Percentiles rank a stretch among this genome's conserved stretches.
These are phyloP conservation scores for Gentiana macrophylla DNA, from an alignment of 257 asterid species.

Conservation along the genomic window DNA sequence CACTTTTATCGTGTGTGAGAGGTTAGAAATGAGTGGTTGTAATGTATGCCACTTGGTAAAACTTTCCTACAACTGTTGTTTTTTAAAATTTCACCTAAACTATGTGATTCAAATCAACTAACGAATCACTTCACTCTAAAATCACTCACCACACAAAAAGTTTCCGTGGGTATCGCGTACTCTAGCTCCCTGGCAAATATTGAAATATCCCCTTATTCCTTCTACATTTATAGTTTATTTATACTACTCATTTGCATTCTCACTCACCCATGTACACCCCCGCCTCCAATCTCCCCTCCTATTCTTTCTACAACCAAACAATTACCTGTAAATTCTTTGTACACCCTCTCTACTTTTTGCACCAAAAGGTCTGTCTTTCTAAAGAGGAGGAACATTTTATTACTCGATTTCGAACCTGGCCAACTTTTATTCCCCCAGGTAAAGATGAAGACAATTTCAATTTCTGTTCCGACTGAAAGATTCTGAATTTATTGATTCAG, in stretches of 20 bases:
- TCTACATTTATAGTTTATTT: not conserved
- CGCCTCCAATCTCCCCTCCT: not conserved
- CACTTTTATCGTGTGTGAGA: too few relatives aligned
- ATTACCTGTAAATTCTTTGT: not conserved
- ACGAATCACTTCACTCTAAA: too few relatives aligned
- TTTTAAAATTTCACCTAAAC: too few relatives aligned
- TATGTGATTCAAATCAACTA: too few relatives aligned
- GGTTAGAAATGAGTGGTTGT: too few relatives aligned
- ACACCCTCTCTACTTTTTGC: too few relatives aligned
- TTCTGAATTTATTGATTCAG: not conserved
- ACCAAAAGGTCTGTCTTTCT: not conserved
- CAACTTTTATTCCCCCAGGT: constrained; percentile 12
- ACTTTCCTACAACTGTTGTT: too few relatives aligned
- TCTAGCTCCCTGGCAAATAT: too few relatives aligned
- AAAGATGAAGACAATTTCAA: not conserved
- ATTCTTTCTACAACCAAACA: not conserved
- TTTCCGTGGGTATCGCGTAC: too few relatives aligned
- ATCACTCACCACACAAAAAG: too few relatives aligned
- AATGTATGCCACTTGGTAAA: too few relatives aligned
- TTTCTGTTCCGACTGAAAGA: not conserved
- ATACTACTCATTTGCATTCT: not conserved
- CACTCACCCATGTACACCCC: not conserved
- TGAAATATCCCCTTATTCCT: not conserved
- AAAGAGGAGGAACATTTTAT: not conserved
- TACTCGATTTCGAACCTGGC: constrained; percentile 14